Conservation (phyloP, 345 rosid genomes). For the Turnera subulata region DNA sequence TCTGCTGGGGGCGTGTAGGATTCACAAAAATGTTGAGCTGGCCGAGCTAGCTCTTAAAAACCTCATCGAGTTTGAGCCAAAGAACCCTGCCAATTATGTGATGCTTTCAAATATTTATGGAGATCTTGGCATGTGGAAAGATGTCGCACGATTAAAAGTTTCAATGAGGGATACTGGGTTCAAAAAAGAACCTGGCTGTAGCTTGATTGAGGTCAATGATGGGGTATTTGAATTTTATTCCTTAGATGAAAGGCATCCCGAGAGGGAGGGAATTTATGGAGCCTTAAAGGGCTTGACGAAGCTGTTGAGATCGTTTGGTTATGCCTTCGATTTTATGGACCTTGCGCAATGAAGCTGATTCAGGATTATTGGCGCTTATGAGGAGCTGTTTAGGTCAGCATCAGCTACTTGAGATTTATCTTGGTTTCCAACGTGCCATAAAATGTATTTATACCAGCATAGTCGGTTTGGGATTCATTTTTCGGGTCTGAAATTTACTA, state of each 20-base stretch:
- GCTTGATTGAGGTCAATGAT: conserved; percentile 65
- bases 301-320: conserved; percentile 28
- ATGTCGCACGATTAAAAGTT: conserved; percentile 63
- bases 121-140: conserved; percentile 63
- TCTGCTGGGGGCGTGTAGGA: conserved; percentile 71
- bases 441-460: too few relatives aligned
- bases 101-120: conserved; percentile 77
- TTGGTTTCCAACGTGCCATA: too few relatives aligned
- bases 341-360: conserved; percentile 6
- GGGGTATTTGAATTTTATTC: conserved; percentile 66
- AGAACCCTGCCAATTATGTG: conserved; percentile 66
- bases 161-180: conserved; percentile 77
- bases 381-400: too few relatives aligned
- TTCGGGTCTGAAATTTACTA: too few relatives aligned
- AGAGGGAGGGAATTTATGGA: conserved; percentile 43
- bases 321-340: conserved; percentile 6
- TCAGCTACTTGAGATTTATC: too few relatives aligned
- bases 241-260: conserved; percentile 59
- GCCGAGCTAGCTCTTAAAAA: conserved; percentile 66
- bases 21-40: conserved; percentile 61
- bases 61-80: conserved; percentile 60
- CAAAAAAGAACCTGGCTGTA: conserved; percentile 73
- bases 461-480: too few relatives aligned
- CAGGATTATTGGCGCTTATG: too few relatives aligned
- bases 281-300: conserved; percentile 45